Base-by-base conservation (phyloP, 2,329 filamentous ascomycete species). In the Epichloe hybrida region DNA sequence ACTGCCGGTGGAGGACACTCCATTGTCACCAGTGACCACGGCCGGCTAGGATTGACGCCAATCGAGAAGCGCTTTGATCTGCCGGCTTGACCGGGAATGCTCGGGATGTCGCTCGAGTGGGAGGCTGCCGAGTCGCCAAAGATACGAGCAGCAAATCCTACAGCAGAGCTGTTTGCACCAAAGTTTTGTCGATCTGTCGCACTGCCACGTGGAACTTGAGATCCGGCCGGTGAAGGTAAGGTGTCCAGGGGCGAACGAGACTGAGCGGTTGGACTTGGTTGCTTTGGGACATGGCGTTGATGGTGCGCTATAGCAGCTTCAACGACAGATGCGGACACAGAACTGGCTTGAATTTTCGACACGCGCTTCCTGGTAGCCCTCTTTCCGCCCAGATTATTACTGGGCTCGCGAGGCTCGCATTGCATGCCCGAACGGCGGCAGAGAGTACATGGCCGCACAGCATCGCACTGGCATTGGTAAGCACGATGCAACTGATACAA, bases 11-110 rank as follows among this genome's bases (percentile, higher is more conserved):
- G 15, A 40, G 49, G 49, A 23, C 49, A 50, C 13, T 38, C 34
- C 49, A 50, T 50, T 4, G 49, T 50, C n/a, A 34, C 42, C 42
- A 50, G n/a, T 20, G 49, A 50, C 49, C 49, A 50, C n/a, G 42
- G 42, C 8, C 20, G 35, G 3, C 49, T 36, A 36, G 34, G 15
- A 46, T 37, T 35, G 34, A 12, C 15, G n/a, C 42, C 36, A 38
- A 31, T 41, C 8, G n/a, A 37, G 9, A 34, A 21, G 44, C 44
- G 44, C 21, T 45, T 46, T 15, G 20, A 35, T 35, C 49, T 23
- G 34, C 49, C 49, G 9, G 42, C 42, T 34, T 50, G 35, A 6
- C 49, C 49, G 11, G 49, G 49, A 20, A 50, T 50, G 42, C 49
- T 50, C 3, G 49, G 8, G 42, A 45, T 50, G 12, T 46, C 49